Evolutionary conservation across 805 yeast species (phyloP).

Genomic region (Metschnikowia santaceciliae): DNA sequence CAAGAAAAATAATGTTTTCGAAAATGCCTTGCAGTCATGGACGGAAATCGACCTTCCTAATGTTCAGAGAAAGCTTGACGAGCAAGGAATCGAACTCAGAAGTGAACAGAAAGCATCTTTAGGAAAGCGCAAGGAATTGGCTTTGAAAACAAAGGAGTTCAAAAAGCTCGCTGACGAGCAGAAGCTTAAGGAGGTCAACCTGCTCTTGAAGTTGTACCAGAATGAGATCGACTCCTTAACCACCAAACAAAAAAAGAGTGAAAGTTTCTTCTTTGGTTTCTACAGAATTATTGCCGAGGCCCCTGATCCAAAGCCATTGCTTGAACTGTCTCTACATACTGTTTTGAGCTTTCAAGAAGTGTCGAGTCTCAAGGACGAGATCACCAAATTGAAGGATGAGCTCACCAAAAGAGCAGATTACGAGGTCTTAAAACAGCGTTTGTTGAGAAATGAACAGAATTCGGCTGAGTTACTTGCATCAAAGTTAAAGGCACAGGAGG

Average conservation of each 20-base stretch:
- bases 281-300: conserved; percentile 81
- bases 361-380: conserved; percentile 48
- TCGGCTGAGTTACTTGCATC: conserved; percentile 52
- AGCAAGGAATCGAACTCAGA: conserved; percentile 67
- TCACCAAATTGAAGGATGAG: conserved; percentile 50
- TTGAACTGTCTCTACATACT: conserved; percentile 66
- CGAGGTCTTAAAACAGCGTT: conserved; percentile 63
- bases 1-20: conserved; percentile 11
- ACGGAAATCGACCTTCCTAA: conserved; percentile 64
- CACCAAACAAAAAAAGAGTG: conserved; percentile 69
- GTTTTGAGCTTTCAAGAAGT: conserved; percentile 53
- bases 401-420: conserved; percentile 70
- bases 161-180: conserved; percentile 64
- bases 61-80: conserved; percentile 71
- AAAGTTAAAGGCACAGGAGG: conserved; percentile 65
- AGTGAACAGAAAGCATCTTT: conserved; percentile 66
- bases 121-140: conserved; percentile 68
- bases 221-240: conserved; percentile 83
- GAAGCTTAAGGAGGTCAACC: conserved; percentile 61
- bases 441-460: conserved; percentile 57
- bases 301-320: conserved; percentile 85
- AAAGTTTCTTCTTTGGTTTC: conserved; percentile 65
- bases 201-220: conserved; percentile 75
- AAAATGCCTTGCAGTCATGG: conserved; percentile 66
- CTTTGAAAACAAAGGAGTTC: conserved; percentile 82